phyloP scores from a whole-genome alignment of 192 early-diverging fungal genomes.

The Blastocladiella britannica region DNA sequence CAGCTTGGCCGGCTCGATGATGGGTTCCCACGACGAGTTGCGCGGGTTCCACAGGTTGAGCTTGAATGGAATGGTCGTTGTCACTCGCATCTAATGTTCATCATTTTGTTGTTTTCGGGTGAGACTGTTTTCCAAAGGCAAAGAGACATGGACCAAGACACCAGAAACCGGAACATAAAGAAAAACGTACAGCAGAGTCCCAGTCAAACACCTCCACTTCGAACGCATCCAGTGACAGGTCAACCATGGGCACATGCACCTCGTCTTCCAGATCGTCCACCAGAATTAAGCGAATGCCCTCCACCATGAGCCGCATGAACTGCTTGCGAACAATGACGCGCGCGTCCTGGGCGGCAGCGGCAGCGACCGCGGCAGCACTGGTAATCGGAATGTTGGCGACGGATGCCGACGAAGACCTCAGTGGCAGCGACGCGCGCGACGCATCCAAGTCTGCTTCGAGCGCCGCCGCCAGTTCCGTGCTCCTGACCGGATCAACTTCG shows the following conservation, averaged over 20 bases:
- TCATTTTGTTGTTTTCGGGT: no score
- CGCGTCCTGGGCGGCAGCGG: background rate
- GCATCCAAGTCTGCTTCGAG: no score
- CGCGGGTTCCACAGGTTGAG: conserved; percentile 90
- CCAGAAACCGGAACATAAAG: background rate
- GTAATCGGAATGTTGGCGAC: no score
- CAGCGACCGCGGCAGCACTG: no score
- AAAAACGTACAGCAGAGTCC: conserved; percentile 34
- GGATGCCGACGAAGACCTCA: background rate
- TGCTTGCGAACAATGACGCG: background rate
- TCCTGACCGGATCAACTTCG: no score
- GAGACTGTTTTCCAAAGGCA: conserved; percentile 6
- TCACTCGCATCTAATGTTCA: conserved; percentile 2
- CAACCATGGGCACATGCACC: conserved; percentile 70
- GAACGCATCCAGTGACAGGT: conserved; percentile 60
- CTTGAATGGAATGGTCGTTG: conserved; percentile 15
- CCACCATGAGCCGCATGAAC: conserved; percentile 22
- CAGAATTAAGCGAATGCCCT: conserved; percentile 53
- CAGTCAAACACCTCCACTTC: conserved; percentile 64
- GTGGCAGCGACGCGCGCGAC: background rate
- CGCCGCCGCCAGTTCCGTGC: no score
- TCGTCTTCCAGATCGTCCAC: conserved; percentile 86
- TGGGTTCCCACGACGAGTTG: conserved; percentile 96
- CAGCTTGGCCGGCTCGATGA: conserved; percentile 79
- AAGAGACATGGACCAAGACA: background rate